These are phyloP conservation scores for Phragmites australis DNA, from an alignment of 176 grass and related monocot genomes.

Conservation along the genomic window DNA sequence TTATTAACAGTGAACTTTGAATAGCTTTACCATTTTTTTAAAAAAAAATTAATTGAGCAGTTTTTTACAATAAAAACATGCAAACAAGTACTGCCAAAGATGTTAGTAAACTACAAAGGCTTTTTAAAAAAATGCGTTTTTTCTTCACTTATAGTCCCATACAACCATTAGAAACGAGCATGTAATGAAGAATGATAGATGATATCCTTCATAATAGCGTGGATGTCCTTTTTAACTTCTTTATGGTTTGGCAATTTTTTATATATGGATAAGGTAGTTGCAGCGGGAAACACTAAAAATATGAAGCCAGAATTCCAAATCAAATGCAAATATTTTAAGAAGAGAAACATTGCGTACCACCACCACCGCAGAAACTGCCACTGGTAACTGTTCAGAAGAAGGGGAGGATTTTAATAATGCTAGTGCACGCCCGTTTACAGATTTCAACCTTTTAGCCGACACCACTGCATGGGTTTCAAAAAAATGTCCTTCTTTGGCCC, in stretches of 20 bases:
- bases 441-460: slow-evolving; percentile 45
- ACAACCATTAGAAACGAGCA: not conserved
- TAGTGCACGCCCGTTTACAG: slow-evolving; percentile 18
- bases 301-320: not conserved
- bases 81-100: not conserved
- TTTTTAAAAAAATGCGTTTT: not conserved
- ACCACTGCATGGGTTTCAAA: slow-evolving; percentile 22
- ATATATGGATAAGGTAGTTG: slow-evolving; percentile 5
- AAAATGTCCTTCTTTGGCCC: not conserved
- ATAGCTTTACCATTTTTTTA: not conserved
- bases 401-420: slow-evolving; percentile 2
- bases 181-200: not conserved
- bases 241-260: slow-evolving; percentile 4
- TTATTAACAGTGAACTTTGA: slow-evolving; percentile 23
- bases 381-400: slow-evolving; percentile 15
- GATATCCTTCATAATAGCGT: not conserved
- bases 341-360: slow-evolving; percentile 24
- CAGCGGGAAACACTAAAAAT: not conserved
- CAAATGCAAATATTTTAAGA: slow-evolving; percentile 11
- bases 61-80: slow-evolving; percentile 6
- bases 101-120: not conserved
- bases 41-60: not conserved
- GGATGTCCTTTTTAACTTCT: not conserved
- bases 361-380: not conserved
- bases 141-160: not conserved